phyloP scores from a whole-genome alignment of 495 filamentous ascomycete species.

The Xylaria bambusicola region DNA sequence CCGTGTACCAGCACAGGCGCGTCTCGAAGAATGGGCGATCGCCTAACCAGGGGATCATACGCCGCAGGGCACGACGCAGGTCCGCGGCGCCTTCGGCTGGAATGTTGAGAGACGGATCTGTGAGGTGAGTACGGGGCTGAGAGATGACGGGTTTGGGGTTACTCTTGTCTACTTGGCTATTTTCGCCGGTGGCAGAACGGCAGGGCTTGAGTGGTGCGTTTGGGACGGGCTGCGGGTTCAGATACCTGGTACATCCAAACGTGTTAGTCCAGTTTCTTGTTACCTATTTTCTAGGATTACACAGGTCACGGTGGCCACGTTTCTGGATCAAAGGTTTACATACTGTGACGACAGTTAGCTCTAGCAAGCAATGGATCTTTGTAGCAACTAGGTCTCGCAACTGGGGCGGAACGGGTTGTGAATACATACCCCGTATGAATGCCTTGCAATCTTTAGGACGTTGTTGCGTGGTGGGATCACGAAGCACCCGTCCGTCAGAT shows the following conservation, averaged over 20 bases:
- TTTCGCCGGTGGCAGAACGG: background rate
- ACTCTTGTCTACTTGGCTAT: too few species aligned
- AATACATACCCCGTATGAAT: slow-evolving; percentile 83
- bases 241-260: too few species aligned
- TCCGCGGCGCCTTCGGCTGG: slow-evolving; percentile 62
- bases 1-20: slow-evolving; percentile 88
- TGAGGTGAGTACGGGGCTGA: slow-evolving; percentile 48
- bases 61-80: slow-evolving; percentile 60
- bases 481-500: slow-evolving; percentile 79
- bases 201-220: slow-evolving; percentile 43
- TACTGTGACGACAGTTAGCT: too few species aligned
- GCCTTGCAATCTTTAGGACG: slow-evolving; percentile 78
- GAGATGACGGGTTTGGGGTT: too few species aligned
- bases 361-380: too few species aligned
- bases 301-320: too few species aligned
- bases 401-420: too few species aligned
- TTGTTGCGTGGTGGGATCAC: slow-evolving; percentile 73
- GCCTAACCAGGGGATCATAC: slow-evolving; percentile 63
- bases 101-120: slow-evolving; percentile 46
- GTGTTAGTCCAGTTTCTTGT: too few species aligned
- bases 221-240: slow-evolving; percentile 60
- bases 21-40: slow-evolving; percentile 66
- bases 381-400: too few species aligned
- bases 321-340: too few species aligned
- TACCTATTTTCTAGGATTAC: too few species aligned